Conservation (phyloP, 768 basidiomycete genomes). For the Daedaleopsis sinensis region DNA sequence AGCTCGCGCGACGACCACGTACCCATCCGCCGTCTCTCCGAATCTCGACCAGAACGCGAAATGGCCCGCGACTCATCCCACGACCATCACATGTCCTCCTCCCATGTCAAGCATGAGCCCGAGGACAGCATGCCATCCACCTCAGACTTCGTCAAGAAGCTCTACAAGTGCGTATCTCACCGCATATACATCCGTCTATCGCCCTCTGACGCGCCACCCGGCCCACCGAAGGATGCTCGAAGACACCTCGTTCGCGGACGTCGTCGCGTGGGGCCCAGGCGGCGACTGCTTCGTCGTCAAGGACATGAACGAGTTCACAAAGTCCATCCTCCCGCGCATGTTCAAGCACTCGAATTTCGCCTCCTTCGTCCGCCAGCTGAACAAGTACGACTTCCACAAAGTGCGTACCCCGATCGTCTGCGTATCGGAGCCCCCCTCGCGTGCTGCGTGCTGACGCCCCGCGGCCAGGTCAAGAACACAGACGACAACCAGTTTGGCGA, state of each 20-base stretch:
- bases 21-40: conserved; percentile 27
- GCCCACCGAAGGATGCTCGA: conserved; percentile 75
- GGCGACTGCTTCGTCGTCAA: conserved; percentile 94
- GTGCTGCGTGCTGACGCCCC: conserved; percentile 13
- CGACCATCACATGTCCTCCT: conserved; percentile 13
- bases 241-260: conserved; percentile 67
- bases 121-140: conserved; percentile 88
- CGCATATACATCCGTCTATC: background rate
- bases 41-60: conserved; percentile 27
- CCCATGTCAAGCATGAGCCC: conserved; percentile 36
- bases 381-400: conserved; percentile 98
- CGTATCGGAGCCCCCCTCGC: background rate
- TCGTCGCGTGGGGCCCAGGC: conserved; percentile 82
- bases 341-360: conserved; percentile 98
- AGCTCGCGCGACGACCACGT: conserved; percentile 38
- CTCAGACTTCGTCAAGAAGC: conserved; percentile 91
- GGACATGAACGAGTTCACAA: conserved; percentile 98
- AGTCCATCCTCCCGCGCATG: conserved; percentile 83
- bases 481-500: conserved; percentile 77
- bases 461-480: conserved; percentile 70
- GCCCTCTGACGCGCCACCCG: background rate
- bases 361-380: conserved; percentile 88
- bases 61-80: conserved; percentile 28
- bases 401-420: conserved; percentile 34
- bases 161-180: conserved; percentile 72